Percentiles rank a stretch among this genome's conserved stretches.
Evolutionary conservation across 108 stramenopile species (phyloP).

Genomic region (Discostella pseudostelligera): DNA sequence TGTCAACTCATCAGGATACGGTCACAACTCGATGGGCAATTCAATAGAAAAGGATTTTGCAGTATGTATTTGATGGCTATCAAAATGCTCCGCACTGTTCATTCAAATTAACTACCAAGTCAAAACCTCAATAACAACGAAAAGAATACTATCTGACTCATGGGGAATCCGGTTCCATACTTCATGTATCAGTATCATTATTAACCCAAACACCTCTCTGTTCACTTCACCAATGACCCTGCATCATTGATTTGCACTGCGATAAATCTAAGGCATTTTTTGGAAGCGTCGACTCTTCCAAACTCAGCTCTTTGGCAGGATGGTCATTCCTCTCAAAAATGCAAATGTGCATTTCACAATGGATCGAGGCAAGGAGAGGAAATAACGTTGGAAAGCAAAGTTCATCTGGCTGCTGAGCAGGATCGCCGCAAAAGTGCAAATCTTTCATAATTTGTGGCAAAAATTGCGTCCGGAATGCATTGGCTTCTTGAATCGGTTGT

Average conservation of each 20-base stretch:
- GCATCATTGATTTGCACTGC: conserved; percentile 35
- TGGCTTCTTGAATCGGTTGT: conserved; percentile 38
- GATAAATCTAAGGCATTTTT: conserved; percentile 37
- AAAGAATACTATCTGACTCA: too few species aligned
- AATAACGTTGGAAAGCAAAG: conserved; percentile 58
- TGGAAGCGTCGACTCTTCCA: conserved; percentile 35
- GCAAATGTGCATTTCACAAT: conserved; percentile 73
- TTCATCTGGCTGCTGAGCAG: conserved; percentile 19
- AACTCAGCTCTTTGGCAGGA: conserved; percentile 29
- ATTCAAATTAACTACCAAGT: too few species aligned
- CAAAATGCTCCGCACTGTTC: too few species aligned
- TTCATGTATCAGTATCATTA: too few species aligned
- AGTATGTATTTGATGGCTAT: too few species aligned
- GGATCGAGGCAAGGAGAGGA: conserved; percentile 46
- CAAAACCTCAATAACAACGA: too few species aligned
- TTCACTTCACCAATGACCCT: conserved; percentile 19
- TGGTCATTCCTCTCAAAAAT: conserved; percentile 56
- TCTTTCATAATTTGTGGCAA: conserved; percentile 64
- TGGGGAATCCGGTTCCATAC: too few species aligned
- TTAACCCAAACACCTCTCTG: too few species aligned
- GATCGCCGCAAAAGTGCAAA: conserved; percentile 64
- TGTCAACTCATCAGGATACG: too few species aligned
- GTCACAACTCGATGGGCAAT: too few species aligned
- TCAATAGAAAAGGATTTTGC: too few species aligned
- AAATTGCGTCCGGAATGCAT: conserved; percentile 55